These are phyloP conservation scores for Zygosaccharomyces sapae DNA, from an alignment of 1,139 yeast species.

Conservation along the genomic window DNA sequence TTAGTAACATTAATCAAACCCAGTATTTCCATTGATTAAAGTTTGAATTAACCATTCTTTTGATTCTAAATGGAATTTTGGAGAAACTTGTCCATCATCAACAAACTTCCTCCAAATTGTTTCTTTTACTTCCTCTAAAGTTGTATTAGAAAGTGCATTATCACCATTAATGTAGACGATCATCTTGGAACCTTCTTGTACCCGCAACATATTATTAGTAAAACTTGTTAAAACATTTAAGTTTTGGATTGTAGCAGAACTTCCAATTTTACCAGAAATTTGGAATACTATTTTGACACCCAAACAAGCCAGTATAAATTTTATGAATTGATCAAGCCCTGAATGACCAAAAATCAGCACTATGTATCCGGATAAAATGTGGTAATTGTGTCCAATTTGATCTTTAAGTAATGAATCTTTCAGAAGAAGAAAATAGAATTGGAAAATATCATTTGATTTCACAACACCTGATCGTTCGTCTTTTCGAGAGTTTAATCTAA, in stretches of 20 bases:
- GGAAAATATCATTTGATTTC: conserved; percentile 34
- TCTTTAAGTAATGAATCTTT: conserved; percentile 13
- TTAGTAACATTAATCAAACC: conserved; percentile 5
- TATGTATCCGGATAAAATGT: conserved; percentile 17
- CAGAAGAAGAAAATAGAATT: conserved; percentile 37
- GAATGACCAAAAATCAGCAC: conserved; percentile 30
- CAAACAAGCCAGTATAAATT: conserved; percentile 26
- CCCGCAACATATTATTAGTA: conserved; percentile 2
- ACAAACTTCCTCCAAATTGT: not conserved
- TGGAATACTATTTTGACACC: conserved; percentile 21
- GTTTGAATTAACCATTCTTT: conserved; percentile 82
- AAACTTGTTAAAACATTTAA: conserved; percentile 2
- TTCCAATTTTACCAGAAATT: conserved; percentile 10
- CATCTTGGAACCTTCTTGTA: conserved; percentile 4
- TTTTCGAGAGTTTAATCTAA: conserved; percentile 24
- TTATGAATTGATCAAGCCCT: conserved; percentile 27
- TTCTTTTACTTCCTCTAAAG: conserved; percentile 9
- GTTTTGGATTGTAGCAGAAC: conserved; percentile 10
- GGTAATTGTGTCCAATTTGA: conserved; percentile 18
- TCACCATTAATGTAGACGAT: conserved; percentile 18
- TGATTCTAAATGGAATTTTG: conserved; percentile 23
- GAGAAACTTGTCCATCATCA: not conserved
- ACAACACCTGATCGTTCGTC: conserved; percentile 18
- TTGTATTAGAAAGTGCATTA: conserved; percentile 8
- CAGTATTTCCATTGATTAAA: conserved; percentile 46